phyloP scores from a whole-genome alignment of 495 filamentous ascomycete species.

The Hypoxylon trugodes region DNA sequence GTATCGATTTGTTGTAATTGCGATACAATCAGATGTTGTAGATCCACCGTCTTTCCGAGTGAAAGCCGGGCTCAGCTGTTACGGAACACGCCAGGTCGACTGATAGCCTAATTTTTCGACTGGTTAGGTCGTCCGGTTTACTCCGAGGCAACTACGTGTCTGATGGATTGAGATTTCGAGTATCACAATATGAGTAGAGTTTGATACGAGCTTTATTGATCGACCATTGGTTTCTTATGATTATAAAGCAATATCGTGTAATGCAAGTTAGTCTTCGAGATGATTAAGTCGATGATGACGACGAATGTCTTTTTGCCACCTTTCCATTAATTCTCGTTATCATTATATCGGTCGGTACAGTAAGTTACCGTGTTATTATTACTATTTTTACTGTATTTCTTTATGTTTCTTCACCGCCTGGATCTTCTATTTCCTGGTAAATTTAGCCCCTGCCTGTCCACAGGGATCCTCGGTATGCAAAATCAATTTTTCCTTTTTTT shows the following conservation, averaged over 20 bases:
- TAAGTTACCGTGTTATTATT: constrained; percentile 1
- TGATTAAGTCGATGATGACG: not conserved
- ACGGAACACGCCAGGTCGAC: constrained; percentile 38
- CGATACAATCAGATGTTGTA: constrained; percentile 34
- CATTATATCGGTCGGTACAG: constrained; percentile 9
- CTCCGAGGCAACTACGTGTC: constrained; percentile 24
- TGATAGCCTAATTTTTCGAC: constrained; percentile 19
- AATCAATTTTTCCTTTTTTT: too few relatives aligned
- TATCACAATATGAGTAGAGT: constrained; percentile 5
- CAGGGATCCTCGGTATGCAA: too few relatives aligned
- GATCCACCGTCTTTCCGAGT: constrained; percentile 30
- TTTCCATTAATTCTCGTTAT: not conserved
- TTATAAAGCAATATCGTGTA: too few relatives aligned
- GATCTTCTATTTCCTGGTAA: too few relatives aligned
- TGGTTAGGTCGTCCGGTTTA: constrained; percentile 23
- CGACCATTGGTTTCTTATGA: too few relatives aligned
- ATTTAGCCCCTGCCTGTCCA: too few relatives aligned
- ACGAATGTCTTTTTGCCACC: constrained; percentile 18
- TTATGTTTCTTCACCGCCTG: not conserved
- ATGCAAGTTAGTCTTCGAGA: not conserved
- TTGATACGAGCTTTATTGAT: not conserved
- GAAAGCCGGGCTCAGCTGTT: constrained; percentile 33
- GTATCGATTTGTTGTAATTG: constrained; percentile 24
- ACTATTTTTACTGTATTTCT: constrained; percentile 9
- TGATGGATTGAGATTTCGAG: constrained; percentile 8